These are phyloP conservation scores for Erigeron canadensis DNA, from an alignment of 129 eudicot species.

Conservation along the genomic window DNA sequence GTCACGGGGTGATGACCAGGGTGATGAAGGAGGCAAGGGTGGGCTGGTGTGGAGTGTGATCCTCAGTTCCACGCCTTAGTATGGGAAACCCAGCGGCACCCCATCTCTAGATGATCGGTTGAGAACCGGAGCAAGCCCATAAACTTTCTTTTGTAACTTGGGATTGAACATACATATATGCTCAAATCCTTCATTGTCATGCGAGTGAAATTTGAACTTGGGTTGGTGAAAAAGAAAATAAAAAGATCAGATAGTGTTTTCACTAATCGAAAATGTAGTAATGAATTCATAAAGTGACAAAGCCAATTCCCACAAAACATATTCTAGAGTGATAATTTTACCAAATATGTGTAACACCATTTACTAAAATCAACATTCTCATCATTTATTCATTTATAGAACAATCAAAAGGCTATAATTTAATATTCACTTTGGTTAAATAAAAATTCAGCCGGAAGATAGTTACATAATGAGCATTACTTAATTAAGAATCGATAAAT, in stretches of 20 bases:
- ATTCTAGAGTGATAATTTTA: slow-evolving; percentile 20
- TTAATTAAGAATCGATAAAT: not conserved
- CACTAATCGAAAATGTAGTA: slow-evolving; percentile 24
- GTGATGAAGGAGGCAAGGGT: too few relatives aligned
- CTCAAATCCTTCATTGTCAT: too few relatives aligned
- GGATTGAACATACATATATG: too few relatives aligned
- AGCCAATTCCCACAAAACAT: slow-evolving; percentile 12
- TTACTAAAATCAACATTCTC: slow-evolving; percentile 18
- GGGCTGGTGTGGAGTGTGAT: too few relatives aligned
- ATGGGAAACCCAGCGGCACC: too few relatives aligned
- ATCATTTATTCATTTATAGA: slow-evolving; percentile 15
- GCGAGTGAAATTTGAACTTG: too few relatives aligned
- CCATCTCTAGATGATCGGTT: too few relatives aligned
- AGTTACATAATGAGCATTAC: not conserved
- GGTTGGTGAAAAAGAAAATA: too few relatives aligned
- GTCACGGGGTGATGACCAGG: too few relatives aligned
- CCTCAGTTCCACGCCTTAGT: too few relatives aligned
- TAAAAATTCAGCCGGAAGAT: not conserved
- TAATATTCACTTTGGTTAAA: slow-evolving; percentile 6
- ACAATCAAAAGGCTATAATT: not conserved
- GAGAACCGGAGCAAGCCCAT: too few relatives aligned
- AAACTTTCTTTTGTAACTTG: too few relatives aligned
- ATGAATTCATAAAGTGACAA: not conserved
- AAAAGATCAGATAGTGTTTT: not conserved
- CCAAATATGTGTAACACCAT: slow-evolving; percentile 24